Evolutionary conservation across 768 basidiomycete genomes (phyloP), one percentile per base, ranked within the genome.

Genomic region (Termitomyces sp.): DNA sequence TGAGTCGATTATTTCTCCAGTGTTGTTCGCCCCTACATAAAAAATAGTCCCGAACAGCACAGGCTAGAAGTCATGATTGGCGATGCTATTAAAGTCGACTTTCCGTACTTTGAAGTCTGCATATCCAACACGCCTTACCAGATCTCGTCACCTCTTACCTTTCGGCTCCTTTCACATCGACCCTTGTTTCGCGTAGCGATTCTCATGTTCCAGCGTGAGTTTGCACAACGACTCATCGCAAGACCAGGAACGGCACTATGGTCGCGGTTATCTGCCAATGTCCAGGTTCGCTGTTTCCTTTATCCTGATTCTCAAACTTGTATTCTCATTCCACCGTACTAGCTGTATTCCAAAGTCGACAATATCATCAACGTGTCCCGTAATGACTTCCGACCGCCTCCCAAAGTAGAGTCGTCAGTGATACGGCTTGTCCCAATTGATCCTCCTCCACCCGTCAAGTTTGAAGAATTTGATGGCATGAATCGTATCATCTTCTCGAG

Each of bases 201-300:
- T 58, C 89, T 99, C 74, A 99, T 99, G 97, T 99, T 99, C 76
- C 97, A 99, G 73, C 88, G 94, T 54, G 97, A 99, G 71, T 99
- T 99, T 65, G 97, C 97, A 0, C 77, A 95, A 58, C 88, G 97
- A 1, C 81, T 99, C 11, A 85, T 90, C 41, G 96, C 96, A 3
- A 77, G 82, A 22, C 93, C 97, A 0, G 85, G 85, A 8, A 85
- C 90, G 3, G 75, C 83, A 5, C 74, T 96, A 5, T 99, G 97
- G 97, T 97, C 93, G 48, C 81, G 97, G 41, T 74, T 99, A 19
- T 91, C 90, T 17, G 96, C 93, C 19, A 98, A 99, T 69, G 97
- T 98, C 11, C 97, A 98, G 65, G 76, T 72, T 50, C 28, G 68
- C 61, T 11, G 26, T 21, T 34, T 28, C 43, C 21, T 21, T 14